These are phyloP conservation scores for Cyclotella atomus DNA, from an alignment of 108 stramenopile genomes.

Conservation along the genomic window DNA sequence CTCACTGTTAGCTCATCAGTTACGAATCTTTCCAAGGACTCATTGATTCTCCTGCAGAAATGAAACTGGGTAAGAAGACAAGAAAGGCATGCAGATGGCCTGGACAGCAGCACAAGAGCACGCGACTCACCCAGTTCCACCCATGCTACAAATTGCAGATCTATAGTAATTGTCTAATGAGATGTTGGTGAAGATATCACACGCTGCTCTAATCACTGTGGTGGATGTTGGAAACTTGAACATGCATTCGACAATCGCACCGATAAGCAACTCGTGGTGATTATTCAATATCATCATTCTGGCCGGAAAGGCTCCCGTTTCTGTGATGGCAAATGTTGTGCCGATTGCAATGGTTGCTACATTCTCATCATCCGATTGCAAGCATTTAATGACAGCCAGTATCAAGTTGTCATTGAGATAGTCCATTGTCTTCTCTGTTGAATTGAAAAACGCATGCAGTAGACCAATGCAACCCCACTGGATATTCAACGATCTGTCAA, in stretches of 20 bases:
- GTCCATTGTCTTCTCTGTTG: constrained; percentile 8
- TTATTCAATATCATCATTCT: constrained; percentile 13
- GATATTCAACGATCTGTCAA: constrained; percentile 14
- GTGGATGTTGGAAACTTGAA: constrained; percentile 26
- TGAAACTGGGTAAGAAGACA: too few relatives aligned
- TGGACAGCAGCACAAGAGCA: too few relatives aligned
- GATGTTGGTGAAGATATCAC: constrained; percentile 24
- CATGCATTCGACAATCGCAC: constrained; percentile 31
- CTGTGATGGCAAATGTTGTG: constrained; percentile 11
- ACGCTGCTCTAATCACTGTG: constrained; percentile 14
- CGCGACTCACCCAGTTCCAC: constrained; percentile 19
- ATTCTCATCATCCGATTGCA: constrained; percentile 33
- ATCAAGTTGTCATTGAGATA: constrained; percentile 20
- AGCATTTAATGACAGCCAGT: constrained; percentile 2
- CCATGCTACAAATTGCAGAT: constrained; percentile 17
- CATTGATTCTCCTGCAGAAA: constrained; percentile 33
- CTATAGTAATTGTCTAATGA: constrained; percentile 29
- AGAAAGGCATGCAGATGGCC: too few relatives aligned
- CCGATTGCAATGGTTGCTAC: constrained; percentile 11
- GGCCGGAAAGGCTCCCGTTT: constrained; percentile 10
- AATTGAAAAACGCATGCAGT: constrained; percentile 11
- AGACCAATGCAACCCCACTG: constrained; percentile 25
- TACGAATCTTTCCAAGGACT: constrained; percentile 17
- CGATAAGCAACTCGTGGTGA: constrained; percentile 15
- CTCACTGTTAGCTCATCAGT: constrained; percentile 25